Evolutionary conservation across 352 stramenopile genomes (phyloP).

Genomic region (Pythium volutum): DNA sequence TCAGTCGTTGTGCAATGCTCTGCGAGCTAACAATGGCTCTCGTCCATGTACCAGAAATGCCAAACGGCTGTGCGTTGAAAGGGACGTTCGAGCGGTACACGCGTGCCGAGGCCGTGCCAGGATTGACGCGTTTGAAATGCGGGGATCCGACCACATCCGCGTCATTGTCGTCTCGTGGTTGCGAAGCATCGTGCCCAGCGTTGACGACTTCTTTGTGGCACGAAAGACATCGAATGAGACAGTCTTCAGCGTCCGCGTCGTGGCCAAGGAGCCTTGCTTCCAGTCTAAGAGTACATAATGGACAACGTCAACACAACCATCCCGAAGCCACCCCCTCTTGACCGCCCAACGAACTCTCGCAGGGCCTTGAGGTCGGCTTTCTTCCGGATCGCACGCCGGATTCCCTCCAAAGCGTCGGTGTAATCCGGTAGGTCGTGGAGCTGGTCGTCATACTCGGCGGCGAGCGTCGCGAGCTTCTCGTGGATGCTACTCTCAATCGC

Average conservation of each 20-base stretch:
- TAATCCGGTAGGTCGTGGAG: conserved; percentile 44
- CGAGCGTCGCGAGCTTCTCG: conserved; percentile 27
- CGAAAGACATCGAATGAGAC: conserved; percentile 62
- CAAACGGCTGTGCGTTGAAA: conserved; percentile 41
- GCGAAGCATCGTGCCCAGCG: conserved; percentile 2
- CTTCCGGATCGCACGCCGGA: conserved; percentile 39
- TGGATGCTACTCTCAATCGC: conserved; percentile 16
- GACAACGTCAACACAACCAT: neutral
- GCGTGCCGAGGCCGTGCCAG: conserved; percentile 39
- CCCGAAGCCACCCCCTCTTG: neutral
- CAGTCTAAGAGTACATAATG: conserved; percentile 31
- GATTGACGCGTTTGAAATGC: conserved; percentile 44
- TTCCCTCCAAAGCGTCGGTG: conserved; percentile 36
- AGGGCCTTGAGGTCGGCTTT: conserved; percentile 66
- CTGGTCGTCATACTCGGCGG: conserved; percentile 39
- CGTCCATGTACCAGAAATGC: conserved; percentile 4
- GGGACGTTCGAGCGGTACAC: conserved; percentile 66
- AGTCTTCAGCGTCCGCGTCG: conserved; percentile 55
- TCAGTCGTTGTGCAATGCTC: neutral
- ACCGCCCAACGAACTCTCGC: conserved; percentile 40
- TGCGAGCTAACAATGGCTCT: neutral
- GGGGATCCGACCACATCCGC: conserved; percentile 11
- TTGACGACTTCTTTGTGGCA: conserved; percentile 64
- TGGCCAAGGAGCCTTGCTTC: conserved; percentile 48
- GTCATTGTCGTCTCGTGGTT: conserved; percentile 27